Base-by-base conservation (phyloP, 2,329 filamentous ascomycete genomes). In the Colletotrichum liriopes region DNA sequence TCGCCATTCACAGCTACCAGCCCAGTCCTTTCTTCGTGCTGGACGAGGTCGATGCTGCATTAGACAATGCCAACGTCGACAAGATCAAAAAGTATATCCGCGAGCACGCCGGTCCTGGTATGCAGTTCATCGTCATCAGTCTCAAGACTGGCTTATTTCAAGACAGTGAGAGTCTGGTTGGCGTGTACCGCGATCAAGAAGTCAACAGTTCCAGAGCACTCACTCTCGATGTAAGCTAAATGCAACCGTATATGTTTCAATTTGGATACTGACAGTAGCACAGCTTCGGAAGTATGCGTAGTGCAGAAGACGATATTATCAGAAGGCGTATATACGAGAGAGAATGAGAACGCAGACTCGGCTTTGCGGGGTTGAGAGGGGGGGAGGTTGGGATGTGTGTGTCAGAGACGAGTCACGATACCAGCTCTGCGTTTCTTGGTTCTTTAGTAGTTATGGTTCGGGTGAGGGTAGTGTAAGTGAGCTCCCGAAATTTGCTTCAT, bases 51-150 rank as follows among this genome's bases (percentile, higher is more conserved):
- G 96, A 99, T 80, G 97, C 96, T 12, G 97, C 96, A 51, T 89
- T 99, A n/a, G 96, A 99, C 81, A 98, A 98, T 79, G 95, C 96
- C 73, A 99, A 99, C 78, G 96, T 98, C 8, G 93, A 94, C 77
- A 95, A 97, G 81, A 95, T 99, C 82, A 96, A 96, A 75, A 96
- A 96, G 82, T 99, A 99, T 79, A 97, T 99, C 74, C 91, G 93
- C 47, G 94, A 97, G 79, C 95, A 99, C 82, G 94, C 95, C 0
- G 94, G 94, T 0, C 96, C 96, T 1, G 97, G 97, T 18, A 98
- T 98, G 95, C 96, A 99, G 82, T 99, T 99, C 77, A 97, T 99
- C 73, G 96, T 99, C 76, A 99, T 99, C 82, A 95, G 92, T 84
- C 88, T 99, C 81, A 99, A 99, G 88, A 93, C 95, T 0, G 95